A percentile compares a stretch with the other conserved stretches of the same genome.
Evolutionary conservation across 768 basidiomycete genomes (phyloP).

Genomic region (Termitomyces sp.): DNA sequence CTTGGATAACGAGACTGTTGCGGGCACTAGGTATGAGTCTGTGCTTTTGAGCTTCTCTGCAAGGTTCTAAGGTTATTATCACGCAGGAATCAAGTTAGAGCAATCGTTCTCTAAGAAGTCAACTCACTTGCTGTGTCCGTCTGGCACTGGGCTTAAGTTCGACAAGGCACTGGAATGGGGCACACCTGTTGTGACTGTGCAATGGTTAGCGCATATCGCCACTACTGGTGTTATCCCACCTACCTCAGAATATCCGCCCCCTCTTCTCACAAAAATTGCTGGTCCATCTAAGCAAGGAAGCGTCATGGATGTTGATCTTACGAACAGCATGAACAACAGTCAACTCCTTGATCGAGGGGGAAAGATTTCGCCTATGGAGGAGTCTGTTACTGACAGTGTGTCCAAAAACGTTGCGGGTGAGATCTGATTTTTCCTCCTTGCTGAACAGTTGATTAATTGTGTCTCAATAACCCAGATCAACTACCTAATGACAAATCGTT

Average conservation of each 20-base stretch:
- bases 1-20: slow-evolving; percentile 60
- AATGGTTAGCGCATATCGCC: slow-evolving; percentile 65
- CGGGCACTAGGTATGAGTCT: slow-evolving; percentile 57
- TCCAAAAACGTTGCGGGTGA: slow-evolving; percentile 1
- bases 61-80: not conserved
- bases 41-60: not conserved
- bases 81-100: slow-evolving; percentile 48
- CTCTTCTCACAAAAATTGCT: slow-evolving; percentile 5
- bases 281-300: not conserved
- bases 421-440: not conserved
- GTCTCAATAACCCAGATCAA: not conserved
- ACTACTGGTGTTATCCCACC: slow-evolving; percentile 42
- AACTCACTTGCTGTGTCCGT: slow-evolving; percentile 80
- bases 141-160: slow-evolving; percentile 65
- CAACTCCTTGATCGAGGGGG: slow-evolving; percentile 20
- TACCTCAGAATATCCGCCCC: slow-evolving; percentile 27
- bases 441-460: no score
- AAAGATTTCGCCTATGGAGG: slow-evolving; percentile 23
- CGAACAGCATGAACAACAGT: slow-evolving; percentile 15
- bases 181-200: slow-evolving; percentile 63
- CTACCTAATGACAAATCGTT: not conserved
- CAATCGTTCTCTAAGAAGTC: slow-evolving; percentile 59
- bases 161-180: slow-evolving; percentile 78
- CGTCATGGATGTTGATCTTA: slow-evolving; percentile 8
- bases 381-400: slow-evolving; percentile 7